Base-by-base conservation (phyloP, 257 asterid species). In the Solanum clarkiae region DNA sequence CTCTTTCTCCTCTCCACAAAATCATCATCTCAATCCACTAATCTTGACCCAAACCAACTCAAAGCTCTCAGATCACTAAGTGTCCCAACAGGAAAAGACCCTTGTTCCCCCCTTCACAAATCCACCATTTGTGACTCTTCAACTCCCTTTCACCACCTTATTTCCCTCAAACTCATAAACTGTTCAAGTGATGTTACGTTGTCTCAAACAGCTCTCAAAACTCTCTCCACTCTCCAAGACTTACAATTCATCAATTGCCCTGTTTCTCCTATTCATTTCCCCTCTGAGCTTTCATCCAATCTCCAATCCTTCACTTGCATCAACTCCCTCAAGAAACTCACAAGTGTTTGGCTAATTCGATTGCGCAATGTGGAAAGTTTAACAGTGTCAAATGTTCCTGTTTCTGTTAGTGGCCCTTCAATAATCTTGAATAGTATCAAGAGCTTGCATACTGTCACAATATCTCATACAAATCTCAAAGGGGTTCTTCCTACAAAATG, bases 21-120 rank as follows among this genome's bases (percentile, higher is more conserved):
- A 14, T 75, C 79, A 42, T 87, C 65, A 54, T 47, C 75, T 86
- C 97, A 86, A 63, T 89, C 98, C 7, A 68, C 95, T 54, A 12
- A 70, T 70, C 98, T 96, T 26, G 98, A 94, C 90, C 98, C 98
- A 10, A 91, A 91, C 54, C 99, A 96, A 83, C 91, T 93, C 18
- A 80, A 90, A 71, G 98, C 98, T 18, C 97, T 96, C 84, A 94
- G 93, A 45, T 94, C 99, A 85, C 92, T 96, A 74, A 88, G 88
- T 86, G 69, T 94, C 51, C 98, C 97, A 62, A 89, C 92, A 57
- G 82, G 92, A 71, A 94, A 92, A 84, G 89, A 92, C 90, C 98
- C 96, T 22, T 95, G 99, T 45, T 86, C 94, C 2, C 89, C 86
- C 47, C 92, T 83, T 84, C 89, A 51, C 90, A 85, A 94, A 91